Base-by-base conservation (phyloP, 805 yeast species). In the Teunomyces pallodes region DNA sequence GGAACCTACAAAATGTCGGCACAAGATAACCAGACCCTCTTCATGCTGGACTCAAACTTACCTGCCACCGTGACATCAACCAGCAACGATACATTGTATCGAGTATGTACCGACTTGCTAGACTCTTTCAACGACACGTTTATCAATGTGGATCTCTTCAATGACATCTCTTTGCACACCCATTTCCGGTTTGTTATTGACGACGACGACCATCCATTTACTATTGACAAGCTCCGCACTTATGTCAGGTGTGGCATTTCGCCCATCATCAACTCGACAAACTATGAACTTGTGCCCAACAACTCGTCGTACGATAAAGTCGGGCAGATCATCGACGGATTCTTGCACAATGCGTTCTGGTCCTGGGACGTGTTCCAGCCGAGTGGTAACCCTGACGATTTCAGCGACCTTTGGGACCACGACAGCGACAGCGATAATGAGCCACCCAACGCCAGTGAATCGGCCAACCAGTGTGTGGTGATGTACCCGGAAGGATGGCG, bases 321-420 rank as follows among this genome's bases (percentile, higher is more conserved):
- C 7, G 59, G 69, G 0, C 45, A 55, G 0, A 56, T 75, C 5
- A 38, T 54, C 26, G 51, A 61, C 42, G 31, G 57, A 17, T 70
- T 63, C 44, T 33, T 65, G 1, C 74, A 73, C 0, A 38, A 49
- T 8, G 56, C 69, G 12, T 64, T 78, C 32, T 90, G 97, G 97
- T 78, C 92, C 1, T 90, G 97, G 97, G 78, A 75, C 0, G 59
- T 73, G 0, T 62, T 66, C 8, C 79, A 85, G 58, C 94, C 94
- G 1, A 31, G 24, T 8, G 41, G 40, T 13, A 14, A 26, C 36
- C 33, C 41, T 33, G 20, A 41, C n/a, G 13, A 30, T n/a, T 39
- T 28, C 27, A 31, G 33, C 29, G 14, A 50, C 44, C 27, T 17
- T 6, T 28, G 31, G 33, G 31, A 17, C 7, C 42, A n/a, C 10